Evolutionary conservation across 331 rosid species (phyloP), one percentile per base, ranked within the genome.

Genomic region (Quercus lobata): DNA sequence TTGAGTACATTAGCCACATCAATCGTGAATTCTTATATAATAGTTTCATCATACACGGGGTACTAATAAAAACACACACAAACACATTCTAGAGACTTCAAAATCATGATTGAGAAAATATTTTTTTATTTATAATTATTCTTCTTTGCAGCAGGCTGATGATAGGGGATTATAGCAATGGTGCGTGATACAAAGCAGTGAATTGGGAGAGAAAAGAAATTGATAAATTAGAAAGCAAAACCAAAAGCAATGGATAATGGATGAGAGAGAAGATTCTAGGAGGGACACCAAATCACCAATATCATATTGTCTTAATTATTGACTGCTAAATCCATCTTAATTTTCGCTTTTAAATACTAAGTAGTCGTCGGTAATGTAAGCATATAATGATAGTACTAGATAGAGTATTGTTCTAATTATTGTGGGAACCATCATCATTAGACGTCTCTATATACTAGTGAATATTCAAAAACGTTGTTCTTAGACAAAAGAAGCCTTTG

Each of bases 191-290:
- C 78, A 85, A 66, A 80, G 73, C 56, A 73, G 68, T 74, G 52
- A 72, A 69, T 72, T 60, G 35, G 84, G 89, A 81, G 80, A 81
- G 82, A 61, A 14, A 54, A 72, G 52, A 75, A 73, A 46, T 12
- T 71, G 74, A 63, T 53, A 79, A 73, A 8, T 73, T 60, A 49
- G 79, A 60, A 83, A 75, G 76, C 63, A 22, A 74, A 37, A 25
- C 77, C 62, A 82, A 73, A 87, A 56, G 82, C 72, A 77, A 32
- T 29, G 73, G 80, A 87, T 76, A 69, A 84, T 78, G 57, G 82
- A 72, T 71, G 72, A 72, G 76, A 79, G 76, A 52, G 80, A 86
- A 84, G 84, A 87, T 78, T 87, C 80, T 46, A 57, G 56, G 73
- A 77, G 70, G 17, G 52, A 75, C 37, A 60, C 14, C 56, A 15